These are phyloP conservation scores for Bacidia gigantensis DNA, from an alignment of 495 filamentous ascomycete species.

Conservation along the genomic window DNA sequence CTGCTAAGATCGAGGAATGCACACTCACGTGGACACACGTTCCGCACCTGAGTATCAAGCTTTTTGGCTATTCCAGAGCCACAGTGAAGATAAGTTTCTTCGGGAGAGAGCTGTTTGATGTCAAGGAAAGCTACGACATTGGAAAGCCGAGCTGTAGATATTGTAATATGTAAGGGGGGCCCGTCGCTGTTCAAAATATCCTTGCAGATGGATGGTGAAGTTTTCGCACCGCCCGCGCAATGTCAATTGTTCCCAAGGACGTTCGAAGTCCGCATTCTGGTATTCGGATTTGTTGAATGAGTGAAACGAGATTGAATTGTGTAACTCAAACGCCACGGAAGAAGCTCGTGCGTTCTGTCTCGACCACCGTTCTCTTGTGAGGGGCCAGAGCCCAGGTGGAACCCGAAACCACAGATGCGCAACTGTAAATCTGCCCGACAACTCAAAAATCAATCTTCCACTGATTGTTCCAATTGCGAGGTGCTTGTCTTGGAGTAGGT, in stretches of 20 bases:
- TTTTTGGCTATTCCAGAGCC: background rate
- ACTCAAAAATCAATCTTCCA: background rate
- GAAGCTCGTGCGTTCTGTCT: background rate
- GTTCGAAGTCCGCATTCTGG: background rate
- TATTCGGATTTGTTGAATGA: background rate
- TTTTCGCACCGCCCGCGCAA: background rate
- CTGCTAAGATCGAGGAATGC: background rate
- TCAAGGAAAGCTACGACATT: background rate
- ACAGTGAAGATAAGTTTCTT: background rate
- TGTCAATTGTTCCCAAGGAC: background rate
- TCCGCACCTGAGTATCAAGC: background rate
- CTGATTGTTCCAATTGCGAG: background rate
- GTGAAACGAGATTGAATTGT: too few relatives aligned
- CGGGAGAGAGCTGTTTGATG: background rate
- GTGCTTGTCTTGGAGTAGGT: background rate
- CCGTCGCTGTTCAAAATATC: background rate
- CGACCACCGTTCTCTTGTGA: background rate
- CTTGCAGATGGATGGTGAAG: background rate
- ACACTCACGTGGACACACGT: slow-evolving; percentile 1
- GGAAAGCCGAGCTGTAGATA: background rate
- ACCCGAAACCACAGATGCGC: background rate
- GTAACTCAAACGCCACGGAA: too few relatives aligned
- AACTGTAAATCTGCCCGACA: background rate
- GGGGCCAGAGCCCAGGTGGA: background rate
- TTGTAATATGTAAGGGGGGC: background rate